These are phyloP conservation scores for Botrytis cinerea DNA, from an alignment of 2,329 filamentous ascomycete species.

Conservation along the genomic window DNA sequence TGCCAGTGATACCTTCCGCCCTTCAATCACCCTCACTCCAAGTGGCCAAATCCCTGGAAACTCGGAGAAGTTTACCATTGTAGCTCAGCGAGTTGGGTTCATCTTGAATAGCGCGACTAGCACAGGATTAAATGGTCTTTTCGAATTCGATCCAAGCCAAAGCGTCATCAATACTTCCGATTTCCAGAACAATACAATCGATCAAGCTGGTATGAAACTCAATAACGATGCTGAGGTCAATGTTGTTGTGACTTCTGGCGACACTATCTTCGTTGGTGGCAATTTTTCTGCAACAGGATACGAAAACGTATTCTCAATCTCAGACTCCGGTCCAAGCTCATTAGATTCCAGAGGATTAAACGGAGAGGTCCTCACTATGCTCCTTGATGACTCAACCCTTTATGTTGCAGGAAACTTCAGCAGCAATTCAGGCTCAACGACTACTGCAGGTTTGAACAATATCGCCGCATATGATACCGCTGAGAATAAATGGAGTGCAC, in stretches of 20 bases:
- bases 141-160: conserved; percentile 76
- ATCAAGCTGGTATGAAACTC: conserved; percentile 73
- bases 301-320: conserved; percentile 76
- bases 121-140: conserved; percentile 78
- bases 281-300: conserved; percentile 73
- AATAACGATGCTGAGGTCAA: conserved; percentile 67
- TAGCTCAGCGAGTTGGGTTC: conserved; percentile 88
- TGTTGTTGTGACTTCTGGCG: conserved; percentile 63
- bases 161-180: conserved; percentile 59
- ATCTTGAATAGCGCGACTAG: conserved; percentile 71
- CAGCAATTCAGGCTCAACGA: conserved; percentile 65
- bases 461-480: conserved; percentile 74
- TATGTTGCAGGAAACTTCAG: conserved; percentile 83
- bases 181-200: conserved; percentile 72
- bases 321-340: conserved; percentile 60
- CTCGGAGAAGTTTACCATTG: conserved; percentile 67
- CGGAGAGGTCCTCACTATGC: conserved; percentile 71
- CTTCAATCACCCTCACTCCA: conserved; percentile 76
- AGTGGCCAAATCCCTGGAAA: conserved; percentile 57
- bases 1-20: conserved; percentile 70
- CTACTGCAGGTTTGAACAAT: conserved; percentile 66
- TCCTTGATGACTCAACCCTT: conserved; percentile 62
- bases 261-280: conserved; percentile 75
- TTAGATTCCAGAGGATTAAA: conserved; percentile 76
- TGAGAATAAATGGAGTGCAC: conserved; percentile 69